Conservation (phyloP, 495 filamentous ascomycete species). For the Penicillium egyptiacum region DNA sequence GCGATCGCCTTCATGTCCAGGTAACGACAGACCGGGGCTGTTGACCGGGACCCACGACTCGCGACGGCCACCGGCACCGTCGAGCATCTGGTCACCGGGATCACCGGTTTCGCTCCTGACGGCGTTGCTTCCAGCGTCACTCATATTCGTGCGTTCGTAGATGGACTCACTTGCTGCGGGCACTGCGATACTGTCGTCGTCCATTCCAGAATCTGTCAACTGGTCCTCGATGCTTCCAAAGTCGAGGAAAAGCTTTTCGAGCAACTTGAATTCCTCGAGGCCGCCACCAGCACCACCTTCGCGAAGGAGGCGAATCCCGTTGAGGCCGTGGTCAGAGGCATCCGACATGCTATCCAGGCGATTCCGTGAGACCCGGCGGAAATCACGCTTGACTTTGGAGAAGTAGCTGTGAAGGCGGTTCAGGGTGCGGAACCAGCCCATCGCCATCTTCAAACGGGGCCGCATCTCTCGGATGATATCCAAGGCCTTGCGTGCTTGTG, state of each 20-base stretch:
- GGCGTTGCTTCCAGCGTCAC: slow-evolving; percentile 44
- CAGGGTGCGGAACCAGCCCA: slow-evolving; percentile 68
- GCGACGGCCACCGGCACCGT: slow-evolving; percentile 39
- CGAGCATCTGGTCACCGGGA: slow-evolving; percentile 32
- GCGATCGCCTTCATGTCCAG: slow-evolving; percentile 41
- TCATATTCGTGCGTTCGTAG: slow-evolving; percentile 37
- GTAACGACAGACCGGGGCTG: slow-evolving; percentile 40
- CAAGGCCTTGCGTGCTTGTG: slow-evolving; percentile 50
- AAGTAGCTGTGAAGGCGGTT: slow-evolving; percentile 68
- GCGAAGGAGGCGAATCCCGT: slow-evolving; percentile 44
- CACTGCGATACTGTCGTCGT: slow-evolving; percentile 37
- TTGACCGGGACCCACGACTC: slow-evolving; percentile 50
- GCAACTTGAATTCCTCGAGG: slow-evolving; percentile 68
- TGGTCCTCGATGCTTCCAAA: slow-evolving; percentile 55
- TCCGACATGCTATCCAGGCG: slow-evolving; percentile 33
- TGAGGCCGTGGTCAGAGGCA: slow-evolving; percentile 38
- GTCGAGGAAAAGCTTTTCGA: slow-evolving; percentile 58
- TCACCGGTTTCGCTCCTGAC: slow-evolving; percentile 47
- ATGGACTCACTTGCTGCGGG: slow-evolving; percentile 23
- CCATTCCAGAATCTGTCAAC: slow-evolving; percentile 29
- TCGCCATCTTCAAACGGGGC: slow-evolving; percentile 65
- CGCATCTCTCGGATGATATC: slow-evolving; percentile 64
- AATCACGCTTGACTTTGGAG: slow-evolving; percentile 61
- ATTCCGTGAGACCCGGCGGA: slow-evolving; percentile 49
- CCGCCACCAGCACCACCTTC: slow-evolving; percentile 61